Evolutionary conservation across 1,139 yeast genomes (phyloP), one percentile per base, ranked within the genome.

Genomic region (Taphrina confusa): DNA sequence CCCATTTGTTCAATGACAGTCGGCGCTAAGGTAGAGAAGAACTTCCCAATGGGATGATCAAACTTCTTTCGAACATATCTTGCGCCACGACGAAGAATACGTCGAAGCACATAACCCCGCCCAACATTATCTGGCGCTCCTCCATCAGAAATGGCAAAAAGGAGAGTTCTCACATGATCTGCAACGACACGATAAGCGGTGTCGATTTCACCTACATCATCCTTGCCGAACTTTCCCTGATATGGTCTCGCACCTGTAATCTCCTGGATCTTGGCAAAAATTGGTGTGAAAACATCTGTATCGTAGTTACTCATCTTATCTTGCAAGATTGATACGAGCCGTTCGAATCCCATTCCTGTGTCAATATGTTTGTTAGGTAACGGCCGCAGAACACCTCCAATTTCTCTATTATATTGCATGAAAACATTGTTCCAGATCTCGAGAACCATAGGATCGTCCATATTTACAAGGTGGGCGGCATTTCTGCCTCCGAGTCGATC

Each of bases 111-210:
- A 70, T 92, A 92, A 68, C 99, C 99, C 76, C 98, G 86, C 69
- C 99, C 99, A 73, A 92, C 98, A 71, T 91, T 92, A 76, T 92
- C 92, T 70, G 99, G 99, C 61, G 94, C 97, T 69, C 98, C 98
- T 69, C 99, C 99, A 74, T 92, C 99, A 55, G 96, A 87, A 65
- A 92, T 81, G 60, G 99, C 97, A 74, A 92, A 88, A 2, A 96
- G 88, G 71, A 94, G 80, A 31, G 99, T 92, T 76, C 99, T 84
- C 46, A 92, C 97, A 73, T 92, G 99, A 75, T 92, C 99, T 61
- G 98, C 98, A 69, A 92, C 82, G 49, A 92, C 98, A 75, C 99
- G 83, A 78, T 94, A 92, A 62, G 98, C 97, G 55, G 97, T 92
- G 72, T 92, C 99, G 66, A 92, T 83, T 71, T 97, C 97, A 71